A percentile compares a stretch with the other conserved stretches of the same genome.
These are phyloP conservation scores for Candida ponderosae DNA, from an alignment of 805 yeast genomes.

Conservation along the genomic window DNA sequence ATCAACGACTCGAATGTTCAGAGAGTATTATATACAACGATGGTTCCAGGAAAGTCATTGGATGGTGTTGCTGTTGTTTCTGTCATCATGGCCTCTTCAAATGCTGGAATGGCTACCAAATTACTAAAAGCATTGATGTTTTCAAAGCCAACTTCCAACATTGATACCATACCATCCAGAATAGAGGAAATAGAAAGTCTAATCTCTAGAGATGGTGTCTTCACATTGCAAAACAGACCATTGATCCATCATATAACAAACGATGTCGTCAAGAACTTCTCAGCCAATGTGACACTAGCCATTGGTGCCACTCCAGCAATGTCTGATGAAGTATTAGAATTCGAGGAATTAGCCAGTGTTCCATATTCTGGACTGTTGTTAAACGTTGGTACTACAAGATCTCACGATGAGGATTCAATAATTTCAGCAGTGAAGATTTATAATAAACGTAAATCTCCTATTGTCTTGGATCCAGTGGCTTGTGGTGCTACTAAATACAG, in stretches of 20 bases:
- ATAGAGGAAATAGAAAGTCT: not conserved
- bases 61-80: constrained; percentile 92
- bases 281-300: constrained; percentile 82
- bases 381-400: constrained; percentile 69
- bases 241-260: constrained; percentile 85
- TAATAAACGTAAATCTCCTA: constrained; percentile 46
- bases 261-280: constrained; percentile 78
- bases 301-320: constrained; percentile 83
- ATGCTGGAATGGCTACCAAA: constrained; percentile 45
- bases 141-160: constrained; percentile 16
- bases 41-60: constrained; percentile 35
- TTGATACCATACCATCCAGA: too few species aligned
- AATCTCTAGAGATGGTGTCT: constrained; percentile 4
- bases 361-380: constrained; percentile 52
- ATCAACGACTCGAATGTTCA: constrained; percentile 56
- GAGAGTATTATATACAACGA: constrained; percentile 44
- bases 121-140: constrained; percentile 25
- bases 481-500: constrained; percentile 74
- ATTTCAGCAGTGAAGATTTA: constrained; percentile 49
- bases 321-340: constrained; percentile 71
- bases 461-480: constrained; percentile 89
- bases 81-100: constrained; percentile 60
- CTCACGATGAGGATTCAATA: constrained; percentile 33
- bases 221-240: constrained; percentile 41
- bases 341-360: constrained; percentile 49